Evolutionary conservation across 768 basidiomycete genomes (phyloP).

Genomic region (Amanita pallidorosea): DNA sequence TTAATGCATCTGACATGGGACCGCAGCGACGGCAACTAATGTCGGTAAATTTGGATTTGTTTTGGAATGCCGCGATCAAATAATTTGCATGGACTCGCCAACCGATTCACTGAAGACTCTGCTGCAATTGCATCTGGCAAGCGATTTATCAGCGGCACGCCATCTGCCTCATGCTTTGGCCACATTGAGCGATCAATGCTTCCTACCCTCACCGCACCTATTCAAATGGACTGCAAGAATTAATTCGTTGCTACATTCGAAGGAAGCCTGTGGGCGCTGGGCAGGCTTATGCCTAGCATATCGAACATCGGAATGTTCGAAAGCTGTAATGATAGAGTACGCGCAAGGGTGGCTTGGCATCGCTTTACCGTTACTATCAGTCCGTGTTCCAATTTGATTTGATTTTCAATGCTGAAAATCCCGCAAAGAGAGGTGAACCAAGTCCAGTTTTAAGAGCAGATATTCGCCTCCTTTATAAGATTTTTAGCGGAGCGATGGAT

Average conservation of each 20-base stretch:
- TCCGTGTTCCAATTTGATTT: conserved; percentile 28
- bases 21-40: neutral
- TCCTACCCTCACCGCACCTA: conserved; percentile 53
- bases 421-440: conserved; percentile 57
- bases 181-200: conserved; percentile 38
- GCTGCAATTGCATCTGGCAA: conserved; percentile 61
- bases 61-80: neutral
- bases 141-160: conserved; percentile 49
- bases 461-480: conserved; percentile 48
- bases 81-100: conserved; percentile 27
- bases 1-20: conserved; percentile 8
- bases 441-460: conserved; percentile 47
- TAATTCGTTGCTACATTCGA: conserved; percentile 66
- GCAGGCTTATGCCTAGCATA: conserved; percentile 68
- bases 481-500: conserved; percentile 51
- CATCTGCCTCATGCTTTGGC: conserved; percentile 52
- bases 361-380: conserved; percentile 56
- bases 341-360: conserved; percentile 65
- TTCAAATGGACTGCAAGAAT: conserved; percentile 71
- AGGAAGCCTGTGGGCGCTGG: conserved; percentile 71
- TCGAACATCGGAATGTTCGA: conserved; percentile 50
- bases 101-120: conserved; percentile 48
- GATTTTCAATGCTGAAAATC: conserved; percentile 12
- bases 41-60: conserved; percentile 8
- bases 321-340: conserved; percentile 50